Percentiles rank a stretch among this genome's conserved stretches.
These are phyloP conservation scores for Botryotinia globosa DNA, from an alignment of 2,329 filamentous ascomycete species.

Conservation along the genomic window DNA sequence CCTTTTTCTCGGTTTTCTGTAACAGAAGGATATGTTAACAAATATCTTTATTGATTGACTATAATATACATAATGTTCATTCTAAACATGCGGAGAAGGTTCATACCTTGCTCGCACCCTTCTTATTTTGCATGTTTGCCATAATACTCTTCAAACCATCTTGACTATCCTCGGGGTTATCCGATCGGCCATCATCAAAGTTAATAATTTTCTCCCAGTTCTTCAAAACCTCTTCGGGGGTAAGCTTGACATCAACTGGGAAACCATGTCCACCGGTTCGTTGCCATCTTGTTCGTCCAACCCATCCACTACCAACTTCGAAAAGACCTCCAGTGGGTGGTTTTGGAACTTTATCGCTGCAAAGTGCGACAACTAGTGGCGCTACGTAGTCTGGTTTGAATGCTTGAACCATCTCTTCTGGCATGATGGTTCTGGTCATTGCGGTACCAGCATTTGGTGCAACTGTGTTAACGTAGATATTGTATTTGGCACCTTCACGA, in stretches of 20 bases:
- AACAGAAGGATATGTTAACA: slow-evolving; percentile 31
- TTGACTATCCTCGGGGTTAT: slow-evolving; percentile 76
- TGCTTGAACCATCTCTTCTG: slow-evolving; percentile 95
- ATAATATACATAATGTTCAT: slow-evolving; percentile 27
- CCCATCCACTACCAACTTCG: slow-evolving; percentile 94
- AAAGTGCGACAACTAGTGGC: slow-evolving; percentile 81
- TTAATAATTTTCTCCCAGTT: slow-evolving; percentile 76
- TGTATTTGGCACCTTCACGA: slow-evolving; percentile 92
- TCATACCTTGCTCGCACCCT: slow-evolving; percentile 58
- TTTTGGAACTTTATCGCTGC: slow-evolving; percentile 80
- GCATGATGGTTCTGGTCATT: slow-evolving; percentile 92
- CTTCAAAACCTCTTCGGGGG: slow-evolving; percentile 77
- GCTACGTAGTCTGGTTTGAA: slow-evolving; percentile 99
- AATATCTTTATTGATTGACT: slow-evolving; percentile 31
- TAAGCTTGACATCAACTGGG: slow-evolving; percentile 78
- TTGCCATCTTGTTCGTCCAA: slow-evolving; percentile 91
- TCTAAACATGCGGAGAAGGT: slow-evolving; percentile 19
- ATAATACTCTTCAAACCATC: slow-evolving; percentile 75
- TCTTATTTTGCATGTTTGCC: slow-evolving; percentile 81
- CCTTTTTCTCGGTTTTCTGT: slow-evolving; percentile 37
- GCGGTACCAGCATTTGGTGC: slow-evolving; percentile 94
- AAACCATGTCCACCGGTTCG: slow-evolving; percentile 85
- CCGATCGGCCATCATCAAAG: slow-evolving; percentile 84
- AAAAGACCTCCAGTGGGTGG: slow-evolving; percentile 84
- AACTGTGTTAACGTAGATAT: slow-evolving; percentile 97